Evolutionary conservation across 805 yeast species (phyloP), one percentile per base, ranked within the genome.

Genomic region (Phaffomyces thermotolerans): DNA sequence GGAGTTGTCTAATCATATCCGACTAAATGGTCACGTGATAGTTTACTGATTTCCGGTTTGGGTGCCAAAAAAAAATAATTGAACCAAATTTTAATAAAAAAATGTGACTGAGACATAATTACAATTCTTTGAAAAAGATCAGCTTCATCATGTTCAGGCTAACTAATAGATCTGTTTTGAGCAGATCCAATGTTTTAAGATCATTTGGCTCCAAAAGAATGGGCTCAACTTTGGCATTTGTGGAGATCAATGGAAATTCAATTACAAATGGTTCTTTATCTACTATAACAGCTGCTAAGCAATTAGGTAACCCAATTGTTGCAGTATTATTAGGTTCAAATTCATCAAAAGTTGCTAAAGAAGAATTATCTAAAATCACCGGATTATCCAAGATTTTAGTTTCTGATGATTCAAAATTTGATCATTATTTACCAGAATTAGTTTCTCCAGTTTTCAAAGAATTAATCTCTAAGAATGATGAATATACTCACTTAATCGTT

Each of bases 401-500:
- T 37, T 82, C 85, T 6, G 66, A 73, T 36, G 79, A 78, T 47
- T 63, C 65, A 2, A 75, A 74, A 46, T 84, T 78, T 53, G 80
- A 81, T 56, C 84, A 81, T 53, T 72, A 76, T 40, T 72, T 88
- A 37, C 93, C 98, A 6, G 99, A 91, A 66, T 76, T 77, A 54
- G 68, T 84, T 37, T 71, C 95, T 6, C 89, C 93, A n/a, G 66
- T 88, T 45, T 78, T 54, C 68, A 71, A 50, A 64, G 71, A 48
- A 50, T 42, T 66, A 57, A 34, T 71, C 25, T 46, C 58, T 17
- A 53, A 52, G 12, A 49, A 56, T n/a, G 52, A 42, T 5, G 39
- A 58, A 22, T 73, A 67, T 25, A 74, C 84, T 14, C 95, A 89
- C 62, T 80, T 93, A 46, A 67, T 91, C 17, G 78, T 83, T 12